Evolutionary conservation across 768 basidiomycete species (phyloP), one percentile per base, ranked within the genome.

Genomic region (Termitomyces heimii): DNA sequence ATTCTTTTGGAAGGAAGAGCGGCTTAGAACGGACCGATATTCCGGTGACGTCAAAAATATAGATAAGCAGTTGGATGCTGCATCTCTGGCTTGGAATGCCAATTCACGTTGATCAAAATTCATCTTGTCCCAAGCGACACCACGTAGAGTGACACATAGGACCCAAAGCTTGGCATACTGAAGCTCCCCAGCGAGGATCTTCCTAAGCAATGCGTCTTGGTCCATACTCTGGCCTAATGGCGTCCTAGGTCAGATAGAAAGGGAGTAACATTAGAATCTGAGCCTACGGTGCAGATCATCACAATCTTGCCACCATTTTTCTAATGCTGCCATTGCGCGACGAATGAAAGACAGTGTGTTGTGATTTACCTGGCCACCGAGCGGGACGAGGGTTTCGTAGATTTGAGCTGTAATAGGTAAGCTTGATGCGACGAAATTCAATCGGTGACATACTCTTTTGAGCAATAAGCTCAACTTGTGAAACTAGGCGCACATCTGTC

Each of bases 101-200:
- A 96, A 79, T 69, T 96, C 94, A 39, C 93, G 86, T 67, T 96
- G 94, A 70, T 97, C 94, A 59, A 90, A 92, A 4, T 92, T 85
- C 88, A 97, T 92, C 71, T 94, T 94, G 66, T 97, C 94, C 94
- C 94, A 98, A 5, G 90, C 84, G 26, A 89, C 90, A 18, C 94
- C 94, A 58, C 94, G 83, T 46, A 98, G 75, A 13, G 93, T 93
- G 24, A 96, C 88, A 67, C 94, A 97, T 22, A 94, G 88, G 32
- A 96, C 82, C 94, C 94, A 97, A 5, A 98, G 78, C 69, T 96
- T 95, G 29, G 94, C 91, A 67, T 96, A 94, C 66, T 94, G 86
- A 51, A 96, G 76, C 67, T 97, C 94, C 5, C 88, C 89, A 2
- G 85, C 85, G 22, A 97, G 83, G 48, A 98, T 85, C 73, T 92